Evolutionary conservation across 116 monocot genomes (phyloP), one percentile per base, ranked within the genome.

Genomic region (Trichopus zeylanicus): DNA sequence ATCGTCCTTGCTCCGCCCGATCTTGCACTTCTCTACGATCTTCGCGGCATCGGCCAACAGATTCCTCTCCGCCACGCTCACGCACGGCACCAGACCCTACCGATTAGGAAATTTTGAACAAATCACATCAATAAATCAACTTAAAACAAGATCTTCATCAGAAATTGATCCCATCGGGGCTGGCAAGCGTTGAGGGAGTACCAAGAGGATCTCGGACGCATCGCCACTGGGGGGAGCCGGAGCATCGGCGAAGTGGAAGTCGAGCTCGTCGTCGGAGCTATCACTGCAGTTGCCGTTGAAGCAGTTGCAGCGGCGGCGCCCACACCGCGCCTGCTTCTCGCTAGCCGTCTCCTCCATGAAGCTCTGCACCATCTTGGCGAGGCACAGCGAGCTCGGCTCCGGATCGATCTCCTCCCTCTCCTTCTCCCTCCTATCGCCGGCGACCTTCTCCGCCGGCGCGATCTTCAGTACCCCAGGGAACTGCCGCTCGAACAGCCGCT

Each of bases 321-420:
- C 67, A 55, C 73, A 73, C 20, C 74, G 65, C 1, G 65, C 16
- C 1, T 73, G 67, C 48, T 65, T 74, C 60, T 84, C 85, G 58
- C 37, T 8, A 8, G 4, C 85, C 61, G 54, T 62, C 23, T 85
- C 91, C 69, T 98, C 97, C 37, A 91, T 82, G 67, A 91, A 98
- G 68, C 72, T 84, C 57, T 87, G 72, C 4, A 98, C 82, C 86
- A 93, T 89, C 60, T 58, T 69, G 52, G 74, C 88, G 10, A 98
- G 67, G 56, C 76, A 76, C 10, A 80, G 82, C 26, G 97, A 79
- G 66, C 74, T 80, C 34, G 82, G 86, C 30, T 98, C 91, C 52
- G 59, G 26, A 27, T 56, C 63, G 32, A 33, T 8, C 32, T 33
- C 32, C 32, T 33, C 32, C 32, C 8, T 8, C 32, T 33, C 32